Percentiles rank a stretch among this genome's conserved stretches.
Conservation (phyloP, 768 basidiomycete species). For the Boletus sp. region DNA sequence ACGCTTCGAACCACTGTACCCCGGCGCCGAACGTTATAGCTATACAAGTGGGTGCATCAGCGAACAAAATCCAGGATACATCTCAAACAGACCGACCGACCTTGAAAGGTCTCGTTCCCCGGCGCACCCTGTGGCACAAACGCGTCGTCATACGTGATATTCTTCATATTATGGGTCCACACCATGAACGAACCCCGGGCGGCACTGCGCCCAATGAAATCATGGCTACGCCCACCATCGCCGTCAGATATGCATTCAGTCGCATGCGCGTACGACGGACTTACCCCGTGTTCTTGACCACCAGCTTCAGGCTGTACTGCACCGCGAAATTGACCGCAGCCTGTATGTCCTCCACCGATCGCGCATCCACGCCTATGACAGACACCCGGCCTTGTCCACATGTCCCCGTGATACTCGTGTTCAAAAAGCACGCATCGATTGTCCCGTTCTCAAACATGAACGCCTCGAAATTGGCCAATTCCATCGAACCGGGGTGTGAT, state of each 20-base stretch:
- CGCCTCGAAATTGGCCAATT: constrained; percentile 32
- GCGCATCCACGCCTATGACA: constrained; percentile 17
- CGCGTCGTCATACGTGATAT: constrained; percentile 30
- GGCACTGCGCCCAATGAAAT: constrained; percentile 38
- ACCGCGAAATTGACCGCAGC: constrained; percentile 20
- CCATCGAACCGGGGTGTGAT: constrained; percentile 39
- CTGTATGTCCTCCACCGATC: constrained; percentile 16
- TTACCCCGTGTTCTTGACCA: constrained; percentile 25
- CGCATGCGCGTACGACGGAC: not conserved
- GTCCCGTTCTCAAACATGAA: constrained; percentile 40
- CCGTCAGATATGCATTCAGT: not conserved
- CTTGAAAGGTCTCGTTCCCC: not conserved
- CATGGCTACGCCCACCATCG: constrained; percentile 24
- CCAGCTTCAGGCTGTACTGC: constrained; percentile 12
- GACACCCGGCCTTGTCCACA: constrained; percentile 22
- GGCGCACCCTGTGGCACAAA: constrained; percentile 34
- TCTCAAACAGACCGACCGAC: not conserved
- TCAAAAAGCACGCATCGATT: constrained; percentile 36
- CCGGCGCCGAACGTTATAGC: constrained; percentile 38
- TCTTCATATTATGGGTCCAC: constrained; percentile 42
- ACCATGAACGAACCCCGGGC: constrained; percentile 36
- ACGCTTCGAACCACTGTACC: constrained; percentile 45
- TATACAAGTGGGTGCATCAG: constrained; percentile 15
- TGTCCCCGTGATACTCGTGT: constrained; percentile 24
- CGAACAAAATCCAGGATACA: not conserved